phyloP scores from a whole-genome alignment of 1,139 yeast genomes.

The Suhomyces wounanorum region DNA sequence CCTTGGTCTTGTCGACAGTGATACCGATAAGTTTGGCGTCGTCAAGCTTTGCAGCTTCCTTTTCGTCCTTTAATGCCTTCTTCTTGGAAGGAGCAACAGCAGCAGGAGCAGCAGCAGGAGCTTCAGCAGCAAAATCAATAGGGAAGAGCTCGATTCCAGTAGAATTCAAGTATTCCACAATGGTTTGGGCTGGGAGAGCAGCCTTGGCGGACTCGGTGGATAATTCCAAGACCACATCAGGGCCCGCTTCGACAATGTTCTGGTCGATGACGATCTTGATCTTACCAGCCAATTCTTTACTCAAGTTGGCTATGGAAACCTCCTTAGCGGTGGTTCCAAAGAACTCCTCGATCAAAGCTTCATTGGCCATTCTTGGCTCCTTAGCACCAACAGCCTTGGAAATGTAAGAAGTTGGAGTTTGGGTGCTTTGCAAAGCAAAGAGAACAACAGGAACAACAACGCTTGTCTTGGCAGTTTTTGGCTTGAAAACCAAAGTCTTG shows the following conservation, averaged over 20 bases:
- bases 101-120: conserved; percentile 32
- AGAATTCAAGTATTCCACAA: conserved; percentile 54
- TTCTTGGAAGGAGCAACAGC: conserved; percentile 22
- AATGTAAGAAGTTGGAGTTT: conserved; percentile 65
- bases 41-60: conserved; percentile 61
- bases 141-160: conserved; percentile 56
- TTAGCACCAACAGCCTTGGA: conserved; percentile 72
- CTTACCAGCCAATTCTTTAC: conserved; percentile 57
- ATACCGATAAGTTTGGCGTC: conserved; percentile 96
- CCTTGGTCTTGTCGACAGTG: conserved; percentile 88
- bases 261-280: conserved; percentile 69
- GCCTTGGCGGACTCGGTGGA: conserved; percentile 62
- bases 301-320: conserved; percentile 63
- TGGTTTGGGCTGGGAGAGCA: conserved; percentile 52
- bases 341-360: conserved; percentile 70
- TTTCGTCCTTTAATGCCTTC: conserved; percentile 30
- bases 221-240: conserved; percentile 53
- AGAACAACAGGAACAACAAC: conserved; percentile 82
- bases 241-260: conserved; percentile 44
- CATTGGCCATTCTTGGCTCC: conserved; percentile 87
- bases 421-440: conserved; percentile 70
- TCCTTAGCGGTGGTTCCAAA: conserved; percentile 66
- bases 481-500: conserved; percentile 84
- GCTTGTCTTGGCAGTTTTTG: conserved; percentile 84
- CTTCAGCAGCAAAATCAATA: conserved; percentile 60